Conservation (phyloP, 208 protist species). For the Wallacemonas sp. region DNA sequence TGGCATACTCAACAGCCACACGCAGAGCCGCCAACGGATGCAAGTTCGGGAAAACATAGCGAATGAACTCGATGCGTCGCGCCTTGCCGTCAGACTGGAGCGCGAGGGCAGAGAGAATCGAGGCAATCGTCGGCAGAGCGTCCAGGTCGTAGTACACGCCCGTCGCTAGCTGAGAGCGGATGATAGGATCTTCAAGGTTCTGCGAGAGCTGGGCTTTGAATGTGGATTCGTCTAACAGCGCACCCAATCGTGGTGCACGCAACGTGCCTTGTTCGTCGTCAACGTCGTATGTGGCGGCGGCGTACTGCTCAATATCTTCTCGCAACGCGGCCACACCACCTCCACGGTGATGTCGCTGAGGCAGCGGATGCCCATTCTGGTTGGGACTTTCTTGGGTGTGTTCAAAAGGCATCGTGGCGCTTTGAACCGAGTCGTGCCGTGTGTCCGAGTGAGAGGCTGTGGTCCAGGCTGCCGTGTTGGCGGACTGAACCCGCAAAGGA, state of each 20-base stretch:
- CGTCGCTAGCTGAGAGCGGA: conserved; percentile 51
- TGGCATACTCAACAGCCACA: conserved; percentile 55
- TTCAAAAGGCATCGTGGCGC: no score
- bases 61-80: conserved; percentile 46
- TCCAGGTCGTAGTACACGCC: conserved; percentile 72
- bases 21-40: conserved; percentile 72
- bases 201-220: conserved; percentile 7
- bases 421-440: no score
- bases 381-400: no score
- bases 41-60: conserved; percentile 69
- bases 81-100: conserved; percentile 12
- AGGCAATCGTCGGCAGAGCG: conserved; percentile 43
- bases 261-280: no score
- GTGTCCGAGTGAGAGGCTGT: no score
- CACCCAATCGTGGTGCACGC: no score
- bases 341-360: no score
- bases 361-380: no score
- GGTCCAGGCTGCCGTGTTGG: no score
- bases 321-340: not conserved
- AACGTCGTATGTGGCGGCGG: conserved; percentile 2
- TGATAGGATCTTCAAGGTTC: conserved; percentile 24
- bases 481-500: no score
- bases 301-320: not conserved
- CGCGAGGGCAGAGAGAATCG: conserved; percentile 26
- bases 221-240: not conserved